These are phyloP conservation scores for Fusarium burgessii DNA, from an alignment of 2,329 filamentous ascomycete species.

Conservation along the genomic window DNA sequence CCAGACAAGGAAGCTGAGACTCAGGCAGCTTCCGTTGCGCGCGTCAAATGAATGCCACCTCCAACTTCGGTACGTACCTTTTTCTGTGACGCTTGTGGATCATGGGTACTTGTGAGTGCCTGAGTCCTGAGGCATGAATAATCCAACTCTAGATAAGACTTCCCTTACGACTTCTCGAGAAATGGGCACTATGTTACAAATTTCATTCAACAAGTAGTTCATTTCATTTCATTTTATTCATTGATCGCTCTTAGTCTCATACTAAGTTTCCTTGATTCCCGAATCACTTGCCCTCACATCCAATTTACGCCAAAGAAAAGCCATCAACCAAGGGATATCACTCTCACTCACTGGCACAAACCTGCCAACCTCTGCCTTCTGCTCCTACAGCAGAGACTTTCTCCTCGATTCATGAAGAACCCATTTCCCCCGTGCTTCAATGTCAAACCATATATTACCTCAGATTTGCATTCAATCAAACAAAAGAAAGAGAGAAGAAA, in stretches of 20 bases:
- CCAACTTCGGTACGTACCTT: constrained; percentile 28
- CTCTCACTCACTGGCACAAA: constrained; percentile 17
- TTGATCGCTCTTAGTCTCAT: constrained; percentile 28
- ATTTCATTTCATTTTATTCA: constrained; percentile 20
- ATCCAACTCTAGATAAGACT: background rate
- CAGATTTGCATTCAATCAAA: constrained; percentile 27
- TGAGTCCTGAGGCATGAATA: constrained; percentile 2
- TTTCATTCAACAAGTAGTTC: background rate
- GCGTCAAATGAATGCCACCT: constrained; percentile 51
- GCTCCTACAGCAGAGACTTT: background rate
- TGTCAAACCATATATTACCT: constrained; percentile 20
- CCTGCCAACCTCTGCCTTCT: constrained; percentile 2
- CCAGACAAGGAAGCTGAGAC: constrained; percentile 45
- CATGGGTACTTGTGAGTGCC: background rate
- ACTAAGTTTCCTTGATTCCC: constrained; percentile 4
- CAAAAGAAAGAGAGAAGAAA: constrained; percentile 19
- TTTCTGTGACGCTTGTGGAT: constrained; percentile 1
- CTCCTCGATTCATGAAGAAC: constrained; percentile 19
- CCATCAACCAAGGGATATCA: constrained; percentile 33
- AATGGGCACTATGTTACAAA: background rate
- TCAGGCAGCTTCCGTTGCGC: constrained; percentile 60
- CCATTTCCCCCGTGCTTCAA: background rate
- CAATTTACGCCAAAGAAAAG: constrained; percentile 36
- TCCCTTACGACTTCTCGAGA: background rate
- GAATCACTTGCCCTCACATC: constrained; percentile 16